Evolutionary conservation across 352 stramenopile genomes (phyloP), one percentile per base, ranked within the genome.

Genomic region (Phytophthora vignae): DNA sequence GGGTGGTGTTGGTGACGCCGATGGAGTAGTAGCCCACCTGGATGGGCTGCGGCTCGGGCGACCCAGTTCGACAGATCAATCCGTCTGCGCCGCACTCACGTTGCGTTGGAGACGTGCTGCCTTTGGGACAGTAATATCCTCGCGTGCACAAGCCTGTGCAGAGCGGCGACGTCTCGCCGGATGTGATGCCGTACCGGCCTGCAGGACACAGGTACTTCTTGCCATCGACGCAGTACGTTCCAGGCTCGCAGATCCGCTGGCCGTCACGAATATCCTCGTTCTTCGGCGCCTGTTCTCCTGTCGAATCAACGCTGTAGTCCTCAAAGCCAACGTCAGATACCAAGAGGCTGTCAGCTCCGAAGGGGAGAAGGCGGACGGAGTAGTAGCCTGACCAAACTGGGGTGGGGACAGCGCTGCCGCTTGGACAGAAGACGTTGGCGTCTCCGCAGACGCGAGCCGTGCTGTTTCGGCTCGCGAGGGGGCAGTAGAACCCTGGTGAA

Each of bases 11-110:
- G 4, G 71, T 82, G 42, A 54, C 59, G 12, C 83, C 86, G n/a
- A 92, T 53, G 10, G 84, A 87, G 68, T 95, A 96, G 61, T 93
- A 97, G 1, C 90, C 90, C 9, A 36, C 6, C 2, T 62, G 38
- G 1, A 94, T 76, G 0, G n/a, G 0, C 9, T 64, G 54, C 5
- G 91, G 88, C 0, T 48, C 25, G 0, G 59, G 14, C 2, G 82
- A 89, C 0, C 84, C 85, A 19, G 81, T 83, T 10, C 78, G 83
- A 65, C 90, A 97, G 15, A 92, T 71, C 8, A 81, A 55, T 3
- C 61, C 60, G 33, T 79, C 58, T 5, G 70, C 72, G 5, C 84
- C 85, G 60, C 88, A 96, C 31, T 80, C 60, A 0, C 44, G 48
- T 17, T 88, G 56, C 6, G 68, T 89, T 0, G 83, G 49, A 0